phyloP scores from a whole-genome alignment of 1,139 yeast genomes.

The Taphrina deformans region DNA sequence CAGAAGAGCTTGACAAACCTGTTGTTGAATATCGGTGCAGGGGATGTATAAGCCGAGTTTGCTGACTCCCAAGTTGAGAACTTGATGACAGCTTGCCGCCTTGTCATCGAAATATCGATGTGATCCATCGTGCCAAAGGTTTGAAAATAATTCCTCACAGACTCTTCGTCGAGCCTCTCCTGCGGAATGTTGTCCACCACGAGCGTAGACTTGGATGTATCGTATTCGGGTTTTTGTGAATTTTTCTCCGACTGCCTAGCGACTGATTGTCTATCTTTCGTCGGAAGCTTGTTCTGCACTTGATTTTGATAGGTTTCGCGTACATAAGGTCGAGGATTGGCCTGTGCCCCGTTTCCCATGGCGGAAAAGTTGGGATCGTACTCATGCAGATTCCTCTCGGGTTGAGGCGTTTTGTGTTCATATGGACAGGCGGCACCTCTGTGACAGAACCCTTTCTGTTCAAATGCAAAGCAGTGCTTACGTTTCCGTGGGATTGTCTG shows the following conservation, averaged over 20 bases:
- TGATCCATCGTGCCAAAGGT: slow-evolving; percentile 48
- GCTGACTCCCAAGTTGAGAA: slow-evolving; percentile 49
- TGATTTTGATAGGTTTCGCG: slow-evolving; percentile 1
- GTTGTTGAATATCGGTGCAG: slow-evolving; percentile 53
- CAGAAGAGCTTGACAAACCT: slow-evolving; percentile 54
- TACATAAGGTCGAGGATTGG: background rate
- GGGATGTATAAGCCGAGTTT: slow-evolving; percentile 50
- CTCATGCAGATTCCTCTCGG: slow-evolving; percentile 1
- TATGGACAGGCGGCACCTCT: slow-evolving; percentile 42
- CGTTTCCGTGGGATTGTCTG: slow-evolving; percentile 7
- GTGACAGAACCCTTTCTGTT: slow-evolving; percentile 40
- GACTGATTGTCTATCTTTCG: background rate
- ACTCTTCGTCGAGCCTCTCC: slow-evolving; percentile 48
- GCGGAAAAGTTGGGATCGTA: slow-evolving; percentile 37
- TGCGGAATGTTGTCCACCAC: slow-evolving; percentile 51
- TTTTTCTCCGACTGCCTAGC: background rate
- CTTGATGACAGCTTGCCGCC: slow-evolving; percentile 47
- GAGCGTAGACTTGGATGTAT: slow-evolving; percentile 41
- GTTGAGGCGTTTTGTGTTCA: slow-evolving; percentile 36
- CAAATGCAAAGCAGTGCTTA: slow-evolving; percentile 32
- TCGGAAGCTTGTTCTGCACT: background rate
- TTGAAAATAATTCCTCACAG: slow-evolving; percentile 47
- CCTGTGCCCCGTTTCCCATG: slow-evolving; percentile 9
- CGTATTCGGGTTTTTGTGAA: slow-evolving; percentile 36
- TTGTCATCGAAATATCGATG: slow-evolving; percentile 42